Base-by-base conservation (phyloP, 768 basidiomycete genomes). In the Rhodotorula graminis region DNA sequence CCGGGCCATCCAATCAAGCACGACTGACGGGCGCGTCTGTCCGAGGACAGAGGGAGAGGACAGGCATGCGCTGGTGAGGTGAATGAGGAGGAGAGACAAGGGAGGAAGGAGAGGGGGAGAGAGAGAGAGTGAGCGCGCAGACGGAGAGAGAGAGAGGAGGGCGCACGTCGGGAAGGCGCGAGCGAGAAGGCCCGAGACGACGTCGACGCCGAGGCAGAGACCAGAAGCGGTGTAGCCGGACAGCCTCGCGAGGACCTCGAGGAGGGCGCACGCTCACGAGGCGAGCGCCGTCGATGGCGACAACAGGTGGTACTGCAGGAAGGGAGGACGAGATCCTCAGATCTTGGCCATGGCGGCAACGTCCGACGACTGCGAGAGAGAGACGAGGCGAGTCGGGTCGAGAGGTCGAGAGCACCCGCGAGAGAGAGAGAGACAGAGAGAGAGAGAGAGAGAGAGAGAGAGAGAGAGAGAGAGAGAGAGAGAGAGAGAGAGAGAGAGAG, bases 311-410 rank as follows among this genome's bases (percentile, higher is more conserved):
- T 2, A 25, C 23, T 52, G 19, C 27, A 15, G 12, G 65, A 29
- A 21, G 23, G 29, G 7, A 8, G 19, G 27, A 10, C 44, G 44
- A 46, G 44, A 46, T 23, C 29, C 40, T 70, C 68, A 76, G n/a
- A 72, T 63, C 69, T 73, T 76, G 64, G 67, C 66, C 75, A 76
- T 76, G 58, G 75, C 75, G 27, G 47, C 63, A 50, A 73, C 52
- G 67, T 73, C 72, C 46, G 72, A 70, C 14, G 75, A 76, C 71
- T 72, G 60, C 42, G 29, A 18, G 56, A 25, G 15, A 15, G 29
- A 60, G n/a, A n/a, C n/a, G n/a, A n/a, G n/a, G n/a, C 4, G 42
- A 46, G 31, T 31, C 21, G 40, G 53, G 9, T 27, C n/a, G n/a
- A n/a, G 31, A 29, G 33, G 25, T 3, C 14, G 27, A 3, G 15